Conservation (phyloP, 139 green algal genomes). For the Picochlorum sp. region DNA sequence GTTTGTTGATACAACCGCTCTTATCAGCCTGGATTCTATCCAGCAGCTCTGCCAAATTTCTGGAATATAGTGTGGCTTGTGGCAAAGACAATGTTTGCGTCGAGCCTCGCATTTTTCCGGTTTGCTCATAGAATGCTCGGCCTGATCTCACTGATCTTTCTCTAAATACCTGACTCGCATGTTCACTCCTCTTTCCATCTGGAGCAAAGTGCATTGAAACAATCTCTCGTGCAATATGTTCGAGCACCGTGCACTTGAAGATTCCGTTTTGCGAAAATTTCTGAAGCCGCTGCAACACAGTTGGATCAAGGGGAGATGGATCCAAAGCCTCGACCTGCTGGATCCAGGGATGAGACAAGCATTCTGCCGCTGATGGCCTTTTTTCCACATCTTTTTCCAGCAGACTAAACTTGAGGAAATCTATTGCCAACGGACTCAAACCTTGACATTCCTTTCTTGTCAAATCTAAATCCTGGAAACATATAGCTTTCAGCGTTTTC, state of each 20-base stretch:
- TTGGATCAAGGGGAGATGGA: conserved; percentile 37
- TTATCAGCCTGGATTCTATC: conserved; percentile 8
- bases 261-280: conserved; percentile 52
- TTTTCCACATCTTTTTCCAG: conserved; percentile 46
- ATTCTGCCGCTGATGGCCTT: conserved; percentile 56
- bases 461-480: conserved; percentile 25
- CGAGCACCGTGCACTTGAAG: conserved; percentile 78
- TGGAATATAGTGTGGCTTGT: conserved; percentile 17
- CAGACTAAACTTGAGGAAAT: conserved; percentile 17
- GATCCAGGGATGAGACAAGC: conserved; percentile 70
- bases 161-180: conserved; percentile 7
- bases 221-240: conserved; percentile 82
- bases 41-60: conserved; percentile 17
- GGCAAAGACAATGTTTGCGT: conserved; percentile 5
- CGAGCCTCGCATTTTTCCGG: neutral
- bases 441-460: conserved; percentile 5
- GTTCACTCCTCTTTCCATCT: conserved; percentile 6
- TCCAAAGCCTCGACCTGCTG: conserved; percentile 29
- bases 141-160: conserved; percentile 4
- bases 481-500: conserved; percentile 22
- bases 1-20: conserved; percentile 14
- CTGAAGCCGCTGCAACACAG: conserved; percentile 70
- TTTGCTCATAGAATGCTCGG: conserved; percentile 3
- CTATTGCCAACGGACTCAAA: conserved; percentile 10
- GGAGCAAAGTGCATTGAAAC: conserved; percentile 34